These are phyloP conservation scores for Thielaviopsis euricoi DNA, from an alignment of 2,329 filamentous ascomycete genomes.

Conservation along the genomic window DNA sequence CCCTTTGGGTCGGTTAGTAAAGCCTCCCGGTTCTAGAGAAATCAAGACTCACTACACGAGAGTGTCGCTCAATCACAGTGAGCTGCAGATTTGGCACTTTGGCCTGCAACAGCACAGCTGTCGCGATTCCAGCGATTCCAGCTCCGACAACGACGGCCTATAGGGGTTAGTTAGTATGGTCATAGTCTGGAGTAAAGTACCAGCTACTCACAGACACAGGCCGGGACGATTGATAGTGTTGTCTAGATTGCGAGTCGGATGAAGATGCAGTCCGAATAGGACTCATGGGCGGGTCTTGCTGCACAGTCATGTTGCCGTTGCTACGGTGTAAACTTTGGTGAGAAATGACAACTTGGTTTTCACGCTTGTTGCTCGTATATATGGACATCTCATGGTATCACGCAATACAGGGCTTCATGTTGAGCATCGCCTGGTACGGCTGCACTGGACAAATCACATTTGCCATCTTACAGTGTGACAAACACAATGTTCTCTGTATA, in stretches of 20 bases:
- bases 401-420: background rate
- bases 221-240: background rate
- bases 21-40: slow-evolving; percentile 9
- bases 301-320: background rate
- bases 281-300: background rate
- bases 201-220: background rate
- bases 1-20: background rate
- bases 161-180: slow-evolving; percentile 12
- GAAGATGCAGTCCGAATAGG: background rate
- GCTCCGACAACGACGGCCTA: slow-evolving; percentile 23
- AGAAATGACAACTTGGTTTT: background rate
- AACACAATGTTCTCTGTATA: background rate
- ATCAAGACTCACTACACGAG: slow-evolving; percentile 10
- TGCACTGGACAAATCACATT: background rate
- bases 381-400: background rate
- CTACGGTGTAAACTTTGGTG: background rate
- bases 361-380: background rate
- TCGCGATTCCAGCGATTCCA: slow-evolving; percentile 30
- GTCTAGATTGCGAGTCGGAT: background rate
- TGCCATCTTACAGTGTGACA: background rate
- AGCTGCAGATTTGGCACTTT: slow-evolving; percentile 12
- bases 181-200: background rate
- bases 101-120: slow-evolving; percentile 12
- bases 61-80: slow-evolving; percentile 11
- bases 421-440: background rate